A percentile compares a stretch with the other conserved stretches of the same genome.
Evolutionary conservation across 2,329 filamentous ascomycete species (phyloP).

Genomic region (Cladosporium sphaerospermum): DNA sequence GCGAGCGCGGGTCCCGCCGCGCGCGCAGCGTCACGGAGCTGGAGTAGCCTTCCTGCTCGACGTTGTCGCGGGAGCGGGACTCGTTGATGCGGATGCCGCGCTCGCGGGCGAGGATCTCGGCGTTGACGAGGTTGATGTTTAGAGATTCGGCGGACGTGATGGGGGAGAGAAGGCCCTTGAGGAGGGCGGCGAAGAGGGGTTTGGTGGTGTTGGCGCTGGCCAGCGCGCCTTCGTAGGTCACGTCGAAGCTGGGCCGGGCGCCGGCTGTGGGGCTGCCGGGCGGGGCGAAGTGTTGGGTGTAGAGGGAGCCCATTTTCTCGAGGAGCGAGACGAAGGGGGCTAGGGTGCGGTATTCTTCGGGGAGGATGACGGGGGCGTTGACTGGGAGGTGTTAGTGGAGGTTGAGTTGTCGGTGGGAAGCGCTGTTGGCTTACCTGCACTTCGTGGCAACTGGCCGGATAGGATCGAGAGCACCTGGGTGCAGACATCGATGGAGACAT

Average conservation of each 20-base stretch:
- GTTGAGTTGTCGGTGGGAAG: background rate
- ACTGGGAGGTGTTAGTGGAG: conserved; percentile 52
- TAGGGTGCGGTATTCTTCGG: conserved; percentile 71
- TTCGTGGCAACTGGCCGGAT: conserved; percentile 62
- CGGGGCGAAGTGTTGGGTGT: conserved; percentile 65
- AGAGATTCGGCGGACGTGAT: conserved; percentile 61
- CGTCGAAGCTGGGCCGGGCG: conserved; percentile 63
- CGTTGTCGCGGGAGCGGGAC: conserved; percentile 56
- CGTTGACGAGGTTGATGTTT: conserved; percentile 80
- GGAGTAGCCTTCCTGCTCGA: conserved; percentile 58
- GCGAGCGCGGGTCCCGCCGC: conserved; percentile 26
- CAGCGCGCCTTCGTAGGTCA: conserved; percentile 71
- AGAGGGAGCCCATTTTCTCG: conserved; percentile 72
- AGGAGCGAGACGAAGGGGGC: conserved; percentile 70
- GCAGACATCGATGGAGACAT: conserved; percentile 76
- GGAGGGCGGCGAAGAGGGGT: conserved; percentile 69
- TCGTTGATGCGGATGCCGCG: conserved; percentile 74
- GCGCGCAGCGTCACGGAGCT: conserved; percentile 66
- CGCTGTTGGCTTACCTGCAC: conserved; percentile 5
- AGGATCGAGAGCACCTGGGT: conserved; percentile 71
- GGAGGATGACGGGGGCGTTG: conserved; percentile 74
- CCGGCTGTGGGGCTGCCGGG: conserved; percentile 23
- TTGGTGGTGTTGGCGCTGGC: conserved; percentile 67
- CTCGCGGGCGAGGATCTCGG: conserved; percentile 66
- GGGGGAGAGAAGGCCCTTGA: conserved; percentile 67